Percentiles rank a stretch among this genome's conserved stretches.
Evolutionary conservation across 768 basidiomycete species (phyloP).

Genomic region (Kwoniella dejecticola): DNA sequence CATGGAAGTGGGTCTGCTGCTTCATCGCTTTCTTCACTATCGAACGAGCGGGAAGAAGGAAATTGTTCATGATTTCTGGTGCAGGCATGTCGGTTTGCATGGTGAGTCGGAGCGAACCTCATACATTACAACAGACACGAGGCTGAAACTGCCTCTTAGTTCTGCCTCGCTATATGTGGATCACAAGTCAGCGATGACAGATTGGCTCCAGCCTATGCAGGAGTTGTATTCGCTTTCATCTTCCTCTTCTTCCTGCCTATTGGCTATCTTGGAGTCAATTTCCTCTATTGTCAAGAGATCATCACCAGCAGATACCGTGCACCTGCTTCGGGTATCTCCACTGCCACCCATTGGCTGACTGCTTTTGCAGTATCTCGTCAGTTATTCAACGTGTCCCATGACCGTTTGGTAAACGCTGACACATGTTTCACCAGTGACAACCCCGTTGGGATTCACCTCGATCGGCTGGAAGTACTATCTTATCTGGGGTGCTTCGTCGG

Average conservation of each 20-base stretch:
- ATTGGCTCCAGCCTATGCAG: slow-evolving; percentile 28
- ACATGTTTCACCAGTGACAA: slow-evolving; percentile 34
- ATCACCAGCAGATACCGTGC: slow-evolving; percentile 33
- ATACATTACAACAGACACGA: too few species aligned
- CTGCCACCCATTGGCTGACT: slow-evolving; percentile 28
- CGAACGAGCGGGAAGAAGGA: slow-evolving; percentile 28
- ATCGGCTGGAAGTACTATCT: slow-evolving; percentile 61
- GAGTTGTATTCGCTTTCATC: slow-evolving; percentile 32
- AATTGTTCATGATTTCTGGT: slow-evolving; percentile 24
- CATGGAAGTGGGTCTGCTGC: slow-evolving; percentile 31
- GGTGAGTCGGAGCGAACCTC: too few species aligned
- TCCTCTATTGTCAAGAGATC: slow-evolving; percentile 32
- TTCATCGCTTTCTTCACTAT: slow-evolving; percentile 34
- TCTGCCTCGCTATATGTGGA: slow-evolving; percentile 33
- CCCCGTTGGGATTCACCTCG: slow-evolving; percentile 63
- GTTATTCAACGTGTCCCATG: too few species aligned
- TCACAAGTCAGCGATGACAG: slow-evolving; percentile 26
- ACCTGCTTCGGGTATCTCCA: slow-evolving; percentile 34
- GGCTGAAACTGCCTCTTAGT: too few species aligned
- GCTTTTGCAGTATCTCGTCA: slow-evolving; percentile 29
- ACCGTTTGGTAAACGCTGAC: too few species aligned
- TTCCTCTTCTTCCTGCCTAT: slow-evolving; percentile 35
- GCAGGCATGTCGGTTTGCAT: slow-evolving; percentile 30
- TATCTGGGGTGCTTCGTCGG: slow-evolving; percentile 32
- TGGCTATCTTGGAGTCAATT: slow-evolving; percentile 36